A percentile compares a stretch with the other conserved stretches of the same genome.
These are phyloP conservation scores for Saccharomyces hybrid DNA, from an alignment of 1,139 yeast species.

Conservation along the genomic window DNA sequence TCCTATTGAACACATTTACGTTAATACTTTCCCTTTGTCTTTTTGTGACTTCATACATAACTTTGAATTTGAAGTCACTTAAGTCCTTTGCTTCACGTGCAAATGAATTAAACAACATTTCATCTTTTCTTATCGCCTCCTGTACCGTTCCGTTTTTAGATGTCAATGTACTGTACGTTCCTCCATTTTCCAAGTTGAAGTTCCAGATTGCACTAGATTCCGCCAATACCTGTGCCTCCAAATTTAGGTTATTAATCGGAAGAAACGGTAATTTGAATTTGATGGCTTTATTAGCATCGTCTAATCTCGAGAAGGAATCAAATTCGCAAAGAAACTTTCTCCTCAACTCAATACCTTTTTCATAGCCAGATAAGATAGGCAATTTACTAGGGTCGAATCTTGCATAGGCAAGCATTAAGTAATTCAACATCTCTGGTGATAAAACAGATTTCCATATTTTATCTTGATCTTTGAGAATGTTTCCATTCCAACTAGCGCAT, in stretches of 20 bases:
- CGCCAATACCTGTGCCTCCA: constrained; percentile 44
- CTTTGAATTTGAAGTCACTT: constrained; percentile 18
- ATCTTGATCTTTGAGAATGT: constrained; percentile 9
- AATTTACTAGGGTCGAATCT: constrained; percentile 33
- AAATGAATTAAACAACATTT: no score
- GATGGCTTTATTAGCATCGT: constrained; percentile 19
- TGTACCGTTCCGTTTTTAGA: no score
- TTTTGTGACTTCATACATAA: constrained; percentile 13
- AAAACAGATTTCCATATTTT: constrained; percentile 25
- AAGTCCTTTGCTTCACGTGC: constrained; percentile 4
- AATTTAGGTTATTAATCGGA: constrained; percentile 44
- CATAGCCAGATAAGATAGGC: constrained; percentile 40
- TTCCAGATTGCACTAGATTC: constrained; percentile 77
- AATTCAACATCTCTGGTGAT: constrained; percentile 43
- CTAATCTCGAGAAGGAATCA: constrained; percentile 27
- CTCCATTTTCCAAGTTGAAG: constrained; percentile 26
- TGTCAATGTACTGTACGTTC: constrained; percentile 3
- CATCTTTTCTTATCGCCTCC: no score
- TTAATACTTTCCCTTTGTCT: constrained; percentile 18
- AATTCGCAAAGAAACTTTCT: constrained; percentile 37
- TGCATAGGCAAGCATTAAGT: constrained; percentile 51
- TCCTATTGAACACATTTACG: constrained; percentile 17
- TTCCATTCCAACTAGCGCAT: background rate
- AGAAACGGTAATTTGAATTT: constrained; percentile 52
- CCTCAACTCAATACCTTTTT: constrained; percentile 43